Evolutionary conservation across 495 filamentous ascomycete genomes (phyloP), one percentile per base, ranked within the genome.

Genomic region (Neurospora hispaniola): DNA sequence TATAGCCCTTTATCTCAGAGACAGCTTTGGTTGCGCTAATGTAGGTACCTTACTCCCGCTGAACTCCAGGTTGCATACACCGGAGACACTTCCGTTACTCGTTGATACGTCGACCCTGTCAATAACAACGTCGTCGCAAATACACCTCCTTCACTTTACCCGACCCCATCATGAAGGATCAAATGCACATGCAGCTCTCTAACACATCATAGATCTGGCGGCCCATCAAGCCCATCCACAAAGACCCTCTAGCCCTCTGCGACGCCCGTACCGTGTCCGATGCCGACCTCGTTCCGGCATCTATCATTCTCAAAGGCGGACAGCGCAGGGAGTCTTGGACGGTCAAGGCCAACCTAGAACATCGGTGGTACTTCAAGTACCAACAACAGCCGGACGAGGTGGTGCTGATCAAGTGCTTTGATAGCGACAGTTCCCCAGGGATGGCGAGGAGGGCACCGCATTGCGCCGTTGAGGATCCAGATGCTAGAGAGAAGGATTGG

Each of bases 331-430:
- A 93, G 85, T 95, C 92, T 3, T 89, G 89, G 62, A 85, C 82
- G 0, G 92, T 96, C 41, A 83, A 84, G 72, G 86, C 87, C 42
- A 87, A 87, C 71, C 75, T 81, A 12, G 75, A 71, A 1, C 89
- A 93, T 80, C 81, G 84, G 76, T 97, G 93, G 92, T 89, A 88
- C 78, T 97, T 96, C 81, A 91, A 91, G 88, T 90, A 87, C 69
- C 91, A 89, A 2, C 85, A 90, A 76, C 83, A 84, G 27, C 88
- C 90, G 6, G 82, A 88, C 69, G 82, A 91, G 82, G 88, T 90
- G 12, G 82, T 88, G 38, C 75, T 93, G 69, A 91, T 93, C 79
- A 92, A 92, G 81, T 92, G 90, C 76, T 92, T 90, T 81, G 90
- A 92, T 80, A 87, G 85, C 8, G 88, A 89, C 82, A 88, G 88